Base-by-base conservation (phyloP, 176 grass and related monocot genomes). In the Avena atlantica region DNA sequence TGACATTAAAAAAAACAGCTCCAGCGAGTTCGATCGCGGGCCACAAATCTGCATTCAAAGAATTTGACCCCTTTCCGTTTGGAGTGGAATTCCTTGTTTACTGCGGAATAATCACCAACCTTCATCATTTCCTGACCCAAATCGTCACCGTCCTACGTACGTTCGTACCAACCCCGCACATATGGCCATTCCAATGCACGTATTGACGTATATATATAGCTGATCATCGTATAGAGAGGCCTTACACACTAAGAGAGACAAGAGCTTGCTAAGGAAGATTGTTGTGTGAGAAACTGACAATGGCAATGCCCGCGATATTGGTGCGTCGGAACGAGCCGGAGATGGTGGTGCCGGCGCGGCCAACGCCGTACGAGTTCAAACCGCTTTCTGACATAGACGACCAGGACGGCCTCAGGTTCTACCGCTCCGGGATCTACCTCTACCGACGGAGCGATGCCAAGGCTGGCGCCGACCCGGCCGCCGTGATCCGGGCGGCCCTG, bases 401-500 rank as follows among this genome's bases (percentile, higher is more conserved):
- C 57, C 57, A 60, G 20, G 82, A 89, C 78, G 45, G 61, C 53
- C 68, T 89, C 20, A 20, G 57, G 57, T 62, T 62, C n/a, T 62
- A 62, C 59, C 59, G 59, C 58, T 60, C 58, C 9, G 58, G 58
- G 2, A 23, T 60, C 3, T 60, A 60, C 58, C 58, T 60, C 58
- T 60, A 60, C 20, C 58, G 58, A 21, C 58, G 20, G 58, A 48
- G 47, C 66, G 14, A 68, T 12, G 24, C 42, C 47, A 65, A 0
- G 44, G 64, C 23, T 0, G 66, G 40, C 2, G 56, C 6, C 10
- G 85, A 92, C 29, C 86, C 86, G 1, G 83, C 44, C n/a, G 10
- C 16, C 3, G 82, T 92, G 5, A 9, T 92, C 24, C 58, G 23
- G 64, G 19, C 5, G 1, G 89, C 74, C 2, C 73, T 91, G 6